Evolutionary conservation across 2,329 filamentous ascomycete genomes (phyloP).

Genomic region (Stagonosporopsis chrysanthemi): DNA sequence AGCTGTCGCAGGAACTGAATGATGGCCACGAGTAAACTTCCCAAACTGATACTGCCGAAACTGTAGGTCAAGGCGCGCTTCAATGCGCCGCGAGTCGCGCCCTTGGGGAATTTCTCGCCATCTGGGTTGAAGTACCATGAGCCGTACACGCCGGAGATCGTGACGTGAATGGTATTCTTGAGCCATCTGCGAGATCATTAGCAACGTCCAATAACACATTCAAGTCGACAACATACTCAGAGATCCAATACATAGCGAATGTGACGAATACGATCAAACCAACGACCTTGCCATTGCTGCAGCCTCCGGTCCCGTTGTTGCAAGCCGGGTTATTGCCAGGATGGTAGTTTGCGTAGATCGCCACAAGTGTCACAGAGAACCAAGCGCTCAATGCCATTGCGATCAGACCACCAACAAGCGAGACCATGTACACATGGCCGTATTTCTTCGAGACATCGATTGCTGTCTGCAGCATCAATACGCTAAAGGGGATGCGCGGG

Average conservation of each 20-base stretch:
- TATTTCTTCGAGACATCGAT: conserved; percentile 85
- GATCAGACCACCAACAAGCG: conserved; percentile 79
- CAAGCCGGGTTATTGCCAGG: conserved; percentile 69
- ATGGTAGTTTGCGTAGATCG: conserved; percentile 84
- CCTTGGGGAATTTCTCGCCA: conserved; percentile 67
- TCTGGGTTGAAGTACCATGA: conserved; percentile 76
- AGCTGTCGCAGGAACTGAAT: conserved; percentile 85
- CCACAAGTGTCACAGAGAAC: conserved; percentile 85
- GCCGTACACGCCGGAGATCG: conserved; percentile 86
- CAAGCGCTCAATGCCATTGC: conserved; percentile 81
- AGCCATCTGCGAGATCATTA: conserved; percentile 62
- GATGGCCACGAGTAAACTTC: conserved; percentile 84
- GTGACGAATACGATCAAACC: conserved; percentile 86
- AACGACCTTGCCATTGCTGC: conserved; percentile 78
- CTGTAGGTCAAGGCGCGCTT: conserved; percentile 85
- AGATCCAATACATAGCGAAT: conserved; percentile 93
- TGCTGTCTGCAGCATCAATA: conserved; percentile 84
- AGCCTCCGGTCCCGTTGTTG: conserved; percentile 63
- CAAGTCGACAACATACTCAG: conserved; percentile 60
- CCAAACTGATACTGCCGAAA: conserved; percentile 89
- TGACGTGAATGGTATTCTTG: conserved; percentile 91
- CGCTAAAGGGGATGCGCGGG: conserved; percentile 88
- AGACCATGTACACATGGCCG: conserved; percentile 87
- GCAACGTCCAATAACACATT: not conserved
- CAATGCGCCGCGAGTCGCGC: conserved; percentile 83